Evolutionary conservation across 73 alveolate genomes (phyloP).

Genomic region (Paramecium octaurelia): DNA sequence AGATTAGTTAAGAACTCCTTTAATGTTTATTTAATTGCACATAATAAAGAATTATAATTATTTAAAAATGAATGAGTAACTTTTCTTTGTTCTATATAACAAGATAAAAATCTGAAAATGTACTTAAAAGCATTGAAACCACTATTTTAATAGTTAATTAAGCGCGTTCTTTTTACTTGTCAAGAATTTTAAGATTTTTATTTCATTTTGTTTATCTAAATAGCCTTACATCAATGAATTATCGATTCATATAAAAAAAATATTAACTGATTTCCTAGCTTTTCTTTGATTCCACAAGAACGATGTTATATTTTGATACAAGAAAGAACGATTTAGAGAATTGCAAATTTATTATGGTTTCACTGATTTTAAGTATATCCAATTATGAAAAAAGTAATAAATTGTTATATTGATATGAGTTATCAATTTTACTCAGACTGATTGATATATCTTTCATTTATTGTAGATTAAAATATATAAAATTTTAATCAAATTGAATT

Average conservation of each 20-base stretch:
- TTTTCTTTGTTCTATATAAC: slow-evolving; percentile 60
- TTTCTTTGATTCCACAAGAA: too few relatives aligned
- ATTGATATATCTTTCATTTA: neutral
- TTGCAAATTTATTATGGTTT: too few relatives aligned
- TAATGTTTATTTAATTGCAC: too few relatives aligned
- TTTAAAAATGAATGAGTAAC: neutral
- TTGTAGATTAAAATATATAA: neutral
- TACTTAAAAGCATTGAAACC: neutral
- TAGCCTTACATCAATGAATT: slow-evolving; percentile 73
- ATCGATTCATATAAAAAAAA: too few relatives aligned
- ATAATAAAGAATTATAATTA: too few relatives aligned
- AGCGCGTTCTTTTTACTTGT: slow-evolving; percentile 65
- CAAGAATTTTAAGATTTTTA: neutral
- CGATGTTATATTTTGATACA: too few relatives aligned
- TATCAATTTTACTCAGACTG: too few relatives aligned
- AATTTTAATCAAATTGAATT: neutral
- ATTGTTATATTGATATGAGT: neutral
- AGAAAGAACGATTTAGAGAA: too few relatives aligned
- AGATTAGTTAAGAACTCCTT: neutral
- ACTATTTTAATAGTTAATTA: neutral
- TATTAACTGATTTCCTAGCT: too few relatives aligned
- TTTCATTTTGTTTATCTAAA: slow-evolving; percentile 74
- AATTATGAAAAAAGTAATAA: neutral
- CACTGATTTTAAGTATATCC: too few relatives aligned
- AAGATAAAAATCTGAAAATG: slow-evolving; percentile 6